Conservation (phyloP, 192 early-diverging fungal species). For the Diversispora eburnea region DNA sequence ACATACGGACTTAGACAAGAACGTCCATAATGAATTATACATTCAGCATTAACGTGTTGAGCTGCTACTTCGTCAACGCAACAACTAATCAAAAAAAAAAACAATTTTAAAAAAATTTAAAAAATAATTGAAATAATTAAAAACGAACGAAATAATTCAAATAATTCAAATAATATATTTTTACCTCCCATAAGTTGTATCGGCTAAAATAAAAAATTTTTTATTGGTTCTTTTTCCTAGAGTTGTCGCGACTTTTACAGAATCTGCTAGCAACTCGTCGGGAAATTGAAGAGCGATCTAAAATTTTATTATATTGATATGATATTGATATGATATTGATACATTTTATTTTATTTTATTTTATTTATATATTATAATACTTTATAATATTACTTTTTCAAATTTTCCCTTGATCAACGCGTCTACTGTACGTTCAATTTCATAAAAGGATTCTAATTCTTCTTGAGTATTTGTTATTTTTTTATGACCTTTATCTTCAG, state of each 20-base stretch:
- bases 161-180: not conserved
- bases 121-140: not conserved
- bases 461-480: slow-evolving; percentile 29
- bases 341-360: too few species aligned
- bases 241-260: slow-evolving; percentile 57
- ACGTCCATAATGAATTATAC: slow-evolving; percentile 94
- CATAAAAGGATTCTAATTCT: slow-evolving; percentile 47
- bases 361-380: slow-evolving; percentile 7
- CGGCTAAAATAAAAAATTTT: slow-evolving; percentile 78
- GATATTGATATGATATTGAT: not conserved
- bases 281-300: slow-evolving; percentile 90
- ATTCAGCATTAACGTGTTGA: slow-evolving; percentile 77
- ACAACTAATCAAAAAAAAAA: slow-evolving; percentile 56
- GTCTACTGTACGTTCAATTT: slow-evolving; percentile 61
- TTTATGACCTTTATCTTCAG: slow-evolving; percentile 37
- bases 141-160: not conserved
- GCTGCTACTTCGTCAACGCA: slow-evolving; percentile 98
- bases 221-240: slow-evolving; percentile 49
- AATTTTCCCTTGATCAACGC: slow-evolving; percentile 46
- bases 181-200: slow-evolving; percentile 90
- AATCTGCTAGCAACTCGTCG: slow-evolving; percentile 74
- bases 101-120: not conserved
- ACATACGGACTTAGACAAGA: slow-evolving; percentile 82
- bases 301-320: slow-evolving; percentile 2
- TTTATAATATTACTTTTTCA: slow-evolving; percentile 33